Evolutionary conservation across 2,329 filamentous ascomycete species (phyloP).

Genomic region (Bisporella sp.): DNA sequence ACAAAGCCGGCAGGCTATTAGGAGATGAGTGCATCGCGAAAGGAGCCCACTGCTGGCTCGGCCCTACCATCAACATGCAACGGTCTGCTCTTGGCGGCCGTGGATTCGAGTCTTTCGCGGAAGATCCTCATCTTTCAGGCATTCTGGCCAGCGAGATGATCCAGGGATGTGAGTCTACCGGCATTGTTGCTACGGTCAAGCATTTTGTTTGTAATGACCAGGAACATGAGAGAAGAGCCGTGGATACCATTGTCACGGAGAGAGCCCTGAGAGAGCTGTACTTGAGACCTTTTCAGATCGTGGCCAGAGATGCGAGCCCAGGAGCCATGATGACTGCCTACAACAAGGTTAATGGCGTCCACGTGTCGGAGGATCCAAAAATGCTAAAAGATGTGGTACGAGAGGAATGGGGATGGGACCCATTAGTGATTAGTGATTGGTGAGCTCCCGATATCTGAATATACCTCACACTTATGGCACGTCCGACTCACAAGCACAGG

Average conservation of each 20-base stretch:
- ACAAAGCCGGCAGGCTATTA: conserved; percentile 57
- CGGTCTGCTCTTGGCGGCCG: conserved; percentile 52
- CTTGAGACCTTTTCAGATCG: conserved; percentile 49
- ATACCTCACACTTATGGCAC: not conserved
- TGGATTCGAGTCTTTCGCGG: conserved; percentile 52
- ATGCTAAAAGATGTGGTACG: conserved; percentile 45
- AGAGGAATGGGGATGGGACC: conserved; percentile 51
- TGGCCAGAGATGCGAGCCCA: conserved; percentile 43
- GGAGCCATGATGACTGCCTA: conserved; percentile 53
- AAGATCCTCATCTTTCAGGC: conserved; percentile 51
- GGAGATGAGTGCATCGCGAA: conserved; percentile 60
- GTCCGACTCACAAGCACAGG: conserved; percentile 6
- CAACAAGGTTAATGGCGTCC: conserved; percentile 50
- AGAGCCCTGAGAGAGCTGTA: conserved; percentile 53
- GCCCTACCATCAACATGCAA: conserved; percentile 58
- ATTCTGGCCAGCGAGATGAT: conserved; percentile 46
- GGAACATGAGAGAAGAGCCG: conserved; percentile 49
- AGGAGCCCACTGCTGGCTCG: conserved; percentile 51
- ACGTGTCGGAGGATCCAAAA: conserved; percentile 46
- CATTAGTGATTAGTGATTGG: conserved; percentile 55
- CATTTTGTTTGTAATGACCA: conserved; percentile 58
- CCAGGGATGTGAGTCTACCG: conserved; percentile 48
- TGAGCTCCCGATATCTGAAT: conserved; percentile 17
- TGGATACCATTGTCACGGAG: conserved; percentile 47
- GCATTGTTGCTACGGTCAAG: conserved; percentile 50